Evolutionary conservation across 495 filamentous ascomycete genomes (phyloP), one percentile per base, ranked within the genome.

Genomic region (Penicillium paxilli): DNA sequence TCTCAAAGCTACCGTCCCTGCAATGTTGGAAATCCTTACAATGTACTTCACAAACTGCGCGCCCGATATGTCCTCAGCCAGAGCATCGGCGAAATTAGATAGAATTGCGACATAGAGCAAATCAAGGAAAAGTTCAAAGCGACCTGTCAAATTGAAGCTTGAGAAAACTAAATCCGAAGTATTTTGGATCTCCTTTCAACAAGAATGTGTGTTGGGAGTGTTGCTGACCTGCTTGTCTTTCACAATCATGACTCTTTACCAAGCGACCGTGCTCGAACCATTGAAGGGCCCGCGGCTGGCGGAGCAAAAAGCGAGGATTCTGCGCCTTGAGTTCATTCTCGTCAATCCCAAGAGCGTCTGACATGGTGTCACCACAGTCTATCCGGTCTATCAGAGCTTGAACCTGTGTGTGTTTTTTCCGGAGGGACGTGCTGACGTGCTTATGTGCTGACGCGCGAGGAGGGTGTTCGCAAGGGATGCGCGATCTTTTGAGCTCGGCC

Each of bases 61-160:
- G 1, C 75, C 72, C 2, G 76, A 68, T 26, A 74, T 69, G 30
- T 80, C 68, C 47, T 80, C 68, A 0, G 66, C 62, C 17, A 80
- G 74, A 16, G 67, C 69, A 37, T 78, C 68, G 3, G 74, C 70
- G 17, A 81, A 64, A 20, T 73, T 77, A 5, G 70, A 72, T 11
- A 81, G 53, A 20, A 76, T 75, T 12, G 70, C 70, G 38, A 76
- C 73, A 52, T 74, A 79, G 3, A 79, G 63, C 46, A 79, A 60
- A 46, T 79, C 76, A n/a, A 79, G 70, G 55, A 79, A 79, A 5
- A 79, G 66, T 49, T 77, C 75, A 44, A 79, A 78, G 9, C 76
- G 70, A 14, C 75, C 71, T 75, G 35, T 33, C 7, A 11, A 10
- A 5, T 12, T n/a, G 7, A 35, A 14, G 17, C 8, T 17, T 23